Conservation (phyloP, 75 land plant genomes). For the Chamaecyparis obtusa region DNA sequence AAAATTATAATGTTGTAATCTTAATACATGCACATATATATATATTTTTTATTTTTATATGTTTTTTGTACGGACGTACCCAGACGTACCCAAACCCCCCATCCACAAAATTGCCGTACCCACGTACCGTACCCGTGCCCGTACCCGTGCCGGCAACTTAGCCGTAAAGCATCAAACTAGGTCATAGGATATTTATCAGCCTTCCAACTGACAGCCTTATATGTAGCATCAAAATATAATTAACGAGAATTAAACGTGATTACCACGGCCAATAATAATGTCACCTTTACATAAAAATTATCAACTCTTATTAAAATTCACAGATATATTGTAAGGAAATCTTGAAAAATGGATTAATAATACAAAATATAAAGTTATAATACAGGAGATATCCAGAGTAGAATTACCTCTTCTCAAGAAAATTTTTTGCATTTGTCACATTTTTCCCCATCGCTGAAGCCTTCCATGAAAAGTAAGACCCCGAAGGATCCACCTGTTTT, state of each 20-base stretch:
- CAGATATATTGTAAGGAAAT: background rate
- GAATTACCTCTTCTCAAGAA: constrained; percentile 91
- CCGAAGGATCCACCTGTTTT: constrained; percentile 97
- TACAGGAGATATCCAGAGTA: background rate
- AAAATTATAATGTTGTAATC: too few species aligned
- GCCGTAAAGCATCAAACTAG: background rate
- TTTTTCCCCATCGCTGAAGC: constrained; percentile 99
- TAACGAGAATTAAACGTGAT: background rate
- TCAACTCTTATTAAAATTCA: background rate
- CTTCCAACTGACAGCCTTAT: background rate
- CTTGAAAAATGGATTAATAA: background rate
- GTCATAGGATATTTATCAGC: background rate
- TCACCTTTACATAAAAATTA: background rate
- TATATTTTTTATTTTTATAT: too few species aligned
- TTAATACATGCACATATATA: too few species aligned
- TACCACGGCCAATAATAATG: background rate
- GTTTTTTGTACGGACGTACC: too few species aligned
- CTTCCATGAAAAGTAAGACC: constrained; percentile 99
- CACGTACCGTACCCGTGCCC: too few species aligned
- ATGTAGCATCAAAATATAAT: background rate
- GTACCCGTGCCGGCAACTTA: too few species aligned
- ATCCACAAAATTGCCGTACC: too few species aligned
- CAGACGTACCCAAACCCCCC: too few species aligned
- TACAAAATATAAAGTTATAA: background rate
- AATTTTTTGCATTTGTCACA: constrained; percentile 98